phyloP scores from a whole-genome alignment of 2,329 filamentous ascomycete species.

The Ilyonectria destructans region DNA sequence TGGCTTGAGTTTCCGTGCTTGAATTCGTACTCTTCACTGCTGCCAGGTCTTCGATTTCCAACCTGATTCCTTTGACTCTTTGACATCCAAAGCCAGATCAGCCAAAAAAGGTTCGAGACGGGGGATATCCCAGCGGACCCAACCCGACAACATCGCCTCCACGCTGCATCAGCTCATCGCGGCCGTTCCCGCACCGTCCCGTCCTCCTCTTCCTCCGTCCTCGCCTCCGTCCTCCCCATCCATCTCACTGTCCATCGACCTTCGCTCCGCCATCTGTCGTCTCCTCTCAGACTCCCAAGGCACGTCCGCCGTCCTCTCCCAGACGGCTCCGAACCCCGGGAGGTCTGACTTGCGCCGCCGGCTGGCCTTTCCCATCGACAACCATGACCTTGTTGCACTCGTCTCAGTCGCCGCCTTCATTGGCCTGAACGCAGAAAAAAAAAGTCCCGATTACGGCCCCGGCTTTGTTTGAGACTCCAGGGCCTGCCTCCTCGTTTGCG shows the following conservation, averaged over 20 bases:
- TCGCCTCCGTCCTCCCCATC: conserved; percentile 15
- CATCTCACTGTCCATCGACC: conserved; percentile 31
- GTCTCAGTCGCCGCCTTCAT: conserved; percentile 51
- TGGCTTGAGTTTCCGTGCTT: conserved; percentile 7
- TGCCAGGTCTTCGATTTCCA: conserved; percentile 18
- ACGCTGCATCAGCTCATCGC: conserved; percentile 49
- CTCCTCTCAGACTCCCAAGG: conserved; percentile 6
- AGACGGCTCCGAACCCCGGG: background rate
- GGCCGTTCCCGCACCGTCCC: conserved; percentile 44
- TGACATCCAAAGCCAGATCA: conserved; percentile 25
- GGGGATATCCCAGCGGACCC: conserved; percentile 47
- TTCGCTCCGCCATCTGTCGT: conserved; percentile 24
- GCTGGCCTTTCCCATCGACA: conserved; percentile 43
- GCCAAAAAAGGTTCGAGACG: conserved; percentile 38
- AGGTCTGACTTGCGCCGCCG: conserved; percentile 44
- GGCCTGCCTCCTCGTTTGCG: conserved; percentile 40
- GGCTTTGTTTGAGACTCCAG: conserved; percentile 44
- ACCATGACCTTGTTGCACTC: conserved; percentile 53
- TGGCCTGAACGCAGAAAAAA: conserved; percentile 45
- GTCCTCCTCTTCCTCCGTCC: conserved; percentile 35
- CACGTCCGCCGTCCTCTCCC: background rate
- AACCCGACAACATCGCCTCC: conserved; percentile 41
- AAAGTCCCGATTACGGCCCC: conserved; percentile 36
- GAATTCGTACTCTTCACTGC: conserved; percentile 9
- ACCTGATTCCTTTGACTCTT: conserved; percentile 2